These are phyloP conservation scores for Endothia cerciana DNA, from an alignment of 2,329 filamentous ascomycete genomes.

Conservation along the genomic window DNA sequence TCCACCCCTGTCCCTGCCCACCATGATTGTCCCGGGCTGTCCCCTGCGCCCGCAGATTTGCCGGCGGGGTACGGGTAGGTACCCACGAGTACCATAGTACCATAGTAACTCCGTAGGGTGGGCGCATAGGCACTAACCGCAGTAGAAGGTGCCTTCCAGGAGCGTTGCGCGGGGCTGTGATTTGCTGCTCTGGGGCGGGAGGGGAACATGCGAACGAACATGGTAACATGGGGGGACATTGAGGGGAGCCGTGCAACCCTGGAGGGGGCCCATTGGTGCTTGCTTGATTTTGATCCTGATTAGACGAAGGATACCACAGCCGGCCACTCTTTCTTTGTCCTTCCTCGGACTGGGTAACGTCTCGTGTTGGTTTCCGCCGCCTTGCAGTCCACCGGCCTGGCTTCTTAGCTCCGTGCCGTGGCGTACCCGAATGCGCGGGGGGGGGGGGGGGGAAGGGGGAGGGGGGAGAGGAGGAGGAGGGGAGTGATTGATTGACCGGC, in stretches of 20 bases:
- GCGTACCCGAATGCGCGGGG: not conserved
- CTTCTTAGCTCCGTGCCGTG: slow-evolving; percentile 1
- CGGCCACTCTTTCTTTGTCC: not conserved
- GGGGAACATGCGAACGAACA: too few relatives aligned
- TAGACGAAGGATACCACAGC: not conserved
- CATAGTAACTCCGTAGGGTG: too few relatives aligned
- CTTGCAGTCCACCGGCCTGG: not conserved
- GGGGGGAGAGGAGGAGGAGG: too few relatives aligned
- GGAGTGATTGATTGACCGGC: not conserved
- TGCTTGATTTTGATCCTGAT: not conserved
- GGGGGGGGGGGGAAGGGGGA: too few relatives aligned
- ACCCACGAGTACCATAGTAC: too few relatives aligned
- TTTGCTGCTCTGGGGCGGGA: not conserved
- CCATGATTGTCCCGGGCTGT: not conserved
- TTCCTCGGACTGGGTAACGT: not conserved
- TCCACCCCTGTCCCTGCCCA: not conserved
- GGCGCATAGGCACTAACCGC: not conserved
- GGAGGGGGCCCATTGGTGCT: slow-evolving; percentile 5
- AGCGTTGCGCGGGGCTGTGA: slow-evolving; percentile 13
- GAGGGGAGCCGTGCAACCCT: slow-evolving; percentile 8
- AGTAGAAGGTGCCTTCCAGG: slow-evolving; percentile 25
- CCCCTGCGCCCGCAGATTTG: not conserved
- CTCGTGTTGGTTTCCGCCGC: not conserved
- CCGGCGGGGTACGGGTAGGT: not conserved
- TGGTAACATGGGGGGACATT: not conserved